A percentile compares a stretch with the other conserved stretches of the same genome.
Conservation (phyloP, 768 basidiomycete genomes). For the Auriscalpium vulgare region DNA sequence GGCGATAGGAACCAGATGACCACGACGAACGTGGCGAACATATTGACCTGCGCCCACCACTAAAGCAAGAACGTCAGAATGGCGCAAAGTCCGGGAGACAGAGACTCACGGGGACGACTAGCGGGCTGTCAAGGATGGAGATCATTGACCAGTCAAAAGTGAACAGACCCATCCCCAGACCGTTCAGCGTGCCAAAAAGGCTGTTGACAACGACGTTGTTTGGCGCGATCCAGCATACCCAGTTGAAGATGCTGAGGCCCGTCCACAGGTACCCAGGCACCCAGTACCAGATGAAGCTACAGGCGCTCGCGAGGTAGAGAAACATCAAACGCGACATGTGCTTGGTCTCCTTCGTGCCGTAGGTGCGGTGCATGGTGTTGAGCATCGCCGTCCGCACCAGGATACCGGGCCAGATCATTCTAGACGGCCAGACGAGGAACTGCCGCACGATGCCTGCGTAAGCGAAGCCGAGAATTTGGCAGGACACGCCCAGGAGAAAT, state of each 20-base stretch:
- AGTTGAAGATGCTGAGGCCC: constrained; percentile 78
- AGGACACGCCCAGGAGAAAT: constrained; percentile 53
- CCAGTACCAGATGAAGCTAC: constrained; percentile 68
- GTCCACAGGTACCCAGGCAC: constrained; percentile 83
- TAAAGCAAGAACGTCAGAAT: constrained; percentile 22
- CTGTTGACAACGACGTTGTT: constrained; percentile 65
- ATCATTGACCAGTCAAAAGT: constrained; percentile 88
- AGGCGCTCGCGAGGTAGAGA: constrained; percentile 53
- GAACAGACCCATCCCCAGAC: constrained; percentile 75
- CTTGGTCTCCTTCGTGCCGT: constrained; percentile 53
- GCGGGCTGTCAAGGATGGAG: constrained; percentile 64
- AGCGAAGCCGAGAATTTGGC: constrained; percentile 64
- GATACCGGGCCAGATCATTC: constrained; percentile 87
- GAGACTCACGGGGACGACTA: constrained; percentile 67
- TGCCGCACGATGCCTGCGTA: constrained; percentile 67
- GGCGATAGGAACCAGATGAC: constrained; percentile 73
- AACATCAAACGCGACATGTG: constrained; percentile 78
- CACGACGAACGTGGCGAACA: constrained; percentile 56
- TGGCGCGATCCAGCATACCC: constrained; percentile 89
- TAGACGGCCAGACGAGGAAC: constrained; percentile 78
- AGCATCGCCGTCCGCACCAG: constrained; percentile 78
- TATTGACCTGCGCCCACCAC: constrained; percentile 86
- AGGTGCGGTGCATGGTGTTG: constrained; percentile 79
- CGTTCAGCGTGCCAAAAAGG: constrained; percentile 64
- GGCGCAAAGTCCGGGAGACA: neutral